These are phyloP conservation scores for Dentipellis sp. DNA, from an alignment of 768 basidiomycete genomes.

Conservation along the genomic window DNA sequence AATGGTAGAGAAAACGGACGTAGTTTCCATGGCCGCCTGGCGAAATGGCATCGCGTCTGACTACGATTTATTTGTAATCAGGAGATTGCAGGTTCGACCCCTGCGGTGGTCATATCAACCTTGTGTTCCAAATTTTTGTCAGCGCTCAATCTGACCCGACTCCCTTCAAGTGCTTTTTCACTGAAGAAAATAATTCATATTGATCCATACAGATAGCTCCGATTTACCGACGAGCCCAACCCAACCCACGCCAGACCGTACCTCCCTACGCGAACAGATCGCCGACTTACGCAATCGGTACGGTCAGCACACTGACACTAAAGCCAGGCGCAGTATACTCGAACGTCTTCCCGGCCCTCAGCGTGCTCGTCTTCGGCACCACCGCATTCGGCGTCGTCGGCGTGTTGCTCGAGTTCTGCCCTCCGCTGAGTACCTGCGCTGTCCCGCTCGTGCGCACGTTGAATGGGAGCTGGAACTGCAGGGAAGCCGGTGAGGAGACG, in stretches of 20 bases:
- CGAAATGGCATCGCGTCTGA: constrained; percentile 95
- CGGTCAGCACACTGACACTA: constrained; percentile 30
- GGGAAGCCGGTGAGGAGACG: constrained; percentile 24
- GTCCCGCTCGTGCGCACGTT: constrained; percentile 34
- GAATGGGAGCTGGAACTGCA: constrained; percentile 52
- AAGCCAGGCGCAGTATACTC: constrained; percentile 43
- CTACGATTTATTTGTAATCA: constrained; percentile 63
- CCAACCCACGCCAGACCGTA: no score
- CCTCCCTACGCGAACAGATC: no score
- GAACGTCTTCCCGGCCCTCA: constrained; percentile 42
- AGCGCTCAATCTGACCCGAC: background rate
- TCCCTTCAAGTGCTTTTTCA: no score
- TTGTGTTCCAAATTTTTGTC: no score
- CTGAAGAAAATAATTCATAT: no score
- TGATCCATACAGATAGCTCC: background rate
- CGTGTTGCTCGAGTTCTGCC: constrained; percentile 43
- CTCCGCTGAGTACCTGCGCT: constrained; percentile 41
- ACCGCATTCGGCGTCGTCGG: constrained; percentile 38
- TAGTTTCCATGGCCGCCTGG: constrained; percentile 65
- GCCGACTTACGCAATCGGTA: constrained; percentile 1
- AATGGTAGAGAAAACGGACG: no score
- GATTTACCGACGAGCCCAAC: no score
- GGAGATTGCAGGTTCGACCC: constrained; percentile 94
- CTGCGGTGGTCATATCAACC: constrained; percentile 90
- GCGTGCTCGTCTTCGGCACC: constrained; percentile 34